Evolutionary conservation across 1,284 basidiomycete genomes (phyloP), one percentile per base, ranked within the genome.

Genomic region (Puccinia coronata): DNA sequence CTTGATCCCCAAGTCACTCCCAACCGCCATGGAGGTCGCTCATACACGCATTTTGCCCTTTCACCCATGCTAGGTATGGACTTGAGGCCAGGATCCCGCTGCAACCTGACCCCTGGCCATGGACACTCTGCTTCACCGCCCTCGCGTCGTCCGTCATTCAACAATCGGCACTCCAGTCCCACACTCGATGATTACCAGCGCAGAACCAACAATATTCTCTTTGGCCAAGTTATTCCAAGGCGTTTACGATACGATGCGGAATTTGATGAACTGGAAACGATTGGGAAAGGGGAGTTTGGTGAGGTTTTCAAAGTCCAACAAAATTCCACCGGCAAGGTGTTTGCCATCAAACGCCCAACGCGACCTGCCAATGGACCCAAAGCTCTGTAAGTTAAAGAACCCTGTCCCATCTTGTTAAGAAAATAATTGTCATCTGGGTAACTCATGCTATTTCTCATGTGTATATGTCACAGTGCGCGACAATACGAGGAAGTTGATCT

Each of bases 401-500:
- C 28, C n/a, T 47, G 39, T n/a, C 49, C 39, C 28, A 14, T 25
- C 49, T 72, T 28, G 23, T 77, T 47, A 14, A n/a, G 23, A 0
- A 18, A 31, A 47, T 4, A 75, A 43, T 25, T 51, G 47, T n/a
- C n/a, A n/a, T n/a, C n/a, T 73, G 51, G 25, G 25, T 34, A 43
- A 14, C 14, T 74, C 75, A 49, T 74, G 83, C 83, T 51, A 82
- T 53, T 83, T 86, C 83, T 84, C 39, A 43, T 49, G 1, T 53
- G 18, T 71, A 1, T 25, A 36, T 18, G 1, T 82, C 77, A 39
- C 82, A 95, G 94, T 79, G 88, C 93, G 77, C 92, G 96, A 41
- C 90, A 98, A 84, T 90, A 95, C 6, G 97, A 99, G 87, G 97
- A 99, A 87, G 95, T 97, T 59, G 94, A 98, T 84, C 92, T 97